Percentiles rank a stretch among this genome's conserved stretches.
Conservation (phyloP, 129 eudicot species). For the Sambucus nigra region DNA sequence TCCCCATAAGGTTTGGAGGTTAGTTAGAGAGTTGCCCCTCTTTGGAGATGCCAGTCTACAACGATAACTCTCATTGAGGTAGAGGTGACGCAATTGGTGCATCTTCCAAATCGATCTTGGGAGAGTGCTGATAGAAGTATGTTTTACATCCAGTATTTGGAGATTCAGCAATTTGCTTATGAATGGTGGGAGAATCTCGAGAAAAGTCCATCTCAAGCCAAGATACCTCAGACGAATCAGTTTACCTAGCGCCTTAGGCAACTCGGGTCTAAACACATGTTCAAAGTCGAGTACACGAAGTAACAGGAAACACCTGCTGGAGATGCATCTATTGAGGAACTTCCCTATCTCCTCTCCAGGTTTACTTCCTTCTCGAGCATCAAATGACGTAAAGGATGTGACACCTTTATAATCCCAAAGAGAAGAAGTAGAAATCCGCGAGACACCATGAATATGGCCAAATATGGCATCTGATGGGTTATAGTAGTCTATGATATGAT, state of each 20-base stretch:
- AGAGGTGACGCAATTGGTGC: conserved; percentile 9
- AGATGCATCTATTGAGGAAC: conserved; percentile 5
- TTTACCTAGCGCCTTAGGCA: conserved; percentile 4
- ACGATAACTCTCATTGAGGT: conserved; percentile 13
- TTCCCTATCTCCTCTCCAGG: conserved; percentile 15
- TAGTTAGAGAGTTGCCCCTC: not conserved
- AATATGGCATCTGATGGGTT: not conserved
- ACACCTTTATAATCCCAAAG: not conserved
- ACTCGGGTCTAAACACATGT: conserved; percentile 6
- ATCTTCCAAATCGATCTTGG: conserved; percentile 14
- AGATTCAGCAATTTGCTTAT: conserved; percentile 12
- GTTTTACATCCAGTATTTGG: conserved; percentile 12
- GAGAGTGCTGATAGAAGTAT: conserved; percentile 9
- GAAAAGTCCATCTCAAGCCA: conserved; percentile 10
- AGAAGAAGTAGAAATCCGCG: not conserved
- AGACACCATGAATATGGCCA: not conserved
- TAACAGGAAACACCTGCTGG: not conserved
- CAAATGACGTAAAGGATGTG: conserved; percentile 12
- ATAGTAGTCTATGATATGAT: not conserved
- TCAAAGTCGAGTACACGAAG: conserved; percentile 11
- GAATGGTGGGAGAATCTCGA: conserved; percentile 6
- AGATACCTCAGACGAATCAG: conserved; percentile 11
- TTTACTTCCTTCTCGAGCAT: conserved; percentile 7
- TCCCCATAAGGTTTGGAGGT: conserved; percentile 18
- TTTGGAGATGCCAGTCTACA: not conserved